Base-by-base conservation (phyloP, 208 protist species). In the Trypanosoma congolense region DNA sequence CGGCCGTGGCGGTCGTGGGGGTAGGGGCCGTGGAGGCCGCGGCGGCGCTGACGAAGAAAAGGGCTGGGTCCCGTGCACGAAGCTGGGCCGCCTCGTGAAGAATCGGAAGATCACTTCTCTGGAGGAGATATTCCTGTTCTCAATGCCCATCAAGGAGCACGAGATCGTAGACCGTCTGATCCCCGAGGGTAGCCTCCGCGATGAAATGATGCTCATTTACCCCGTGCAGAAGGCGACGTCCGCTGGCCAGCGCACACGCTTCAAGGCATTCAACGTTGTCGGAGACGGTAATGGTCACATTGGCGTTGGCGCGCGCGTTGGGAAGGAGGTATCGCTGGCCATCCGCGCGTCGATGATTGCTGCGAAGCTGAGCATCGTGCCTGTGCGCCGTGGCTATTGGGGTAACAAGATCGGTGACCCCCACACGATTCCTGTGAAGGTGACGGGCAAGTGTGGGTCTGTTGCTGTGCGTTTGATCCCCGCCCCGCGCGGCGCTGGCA, bases 201-300 rank as follows among this genome's bases (percentile, higher is more conserved):
- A 97, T 43, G 84, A 96, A 67, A 97, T 99, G 56, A 98, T 99
- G 89, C 98, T 98, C 77, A 98, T 99, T 68, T 95, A 93, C 76
- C 96, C 98, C 58, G 98, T 99, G 42, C 98, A 99, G 89, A 99
- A 99, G 93, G 97, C 99, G 80, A 99, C 98, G 48, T 79, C 80
- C 72, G 98, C 98, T 64, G 98, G 98, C 87, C 98, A 99, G 90
- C 94, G 98, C 70, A 99, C 97, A 55, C 88, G 98, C 70, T 99
- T 99, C 96, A 99, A 99, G 87, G 97, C 98, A 28, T 98, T 97
- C 80, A 97, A 99, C 64, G 95, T 99, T 58, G 90, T 99, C 65
- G 98, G 98, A 67, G 98, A 99, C 73, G 75, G 63, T 52, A 82
- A 98, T 60, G 97, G 96, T 31, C 98, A 99, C 74, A 84, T 99